Evolutionary conservation across 441 rosid genomes (phyloP), one percentile per base, ranked within the genome.

Genomic region (Viola pubescens): DNA sequence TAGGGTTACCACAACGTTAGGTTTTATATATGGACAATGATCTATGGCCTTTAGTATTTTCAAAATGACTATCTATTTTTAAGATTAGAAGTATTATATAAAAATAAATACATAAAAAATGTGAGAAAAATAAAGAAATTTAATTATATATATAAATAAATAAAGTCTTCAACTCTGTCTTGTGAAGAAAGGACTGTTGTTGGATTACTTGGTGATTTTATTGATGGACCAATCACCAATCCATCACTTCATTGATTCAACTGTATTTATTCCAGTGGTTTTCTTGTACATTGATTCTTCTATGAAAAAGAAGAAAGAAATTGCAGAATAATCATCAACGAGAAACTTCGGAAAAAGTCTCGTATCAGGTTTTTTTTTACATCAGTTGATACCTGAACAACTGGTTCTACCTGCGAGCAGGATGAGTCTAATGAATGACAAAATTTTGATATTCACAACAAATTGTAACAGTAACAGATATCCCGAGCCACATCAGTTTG

Each of bases 241-340:
- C 34, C 4, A 50, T 12, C 42, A 43, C 12, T 49, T 61, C 56
- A 55, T 67, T 61, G 34, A 44, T 43, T 37, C 26, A 50, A 8
- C 11, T 37, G 19, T 41, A 19, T 1, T 4, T 13, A 49, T 19
- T 9, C n/a, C 59, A 62, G 5, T 39, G 13, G 56, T 16, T 52
- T 59, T 61, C 6, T 52, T 57, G 5, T 47, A 50, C 63, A 66
- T 66, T 67, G 56, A 66, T 74, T 45, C 38, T 56, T 45, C 38
- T 56, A 43, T 45, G 19, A 13, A 5, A 62, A 48, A 48, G 48
- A 58, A 53, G n/a, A 40, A 37, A 2, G 56, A 11, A 26, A 53
- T 7, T 11, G 12, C 19, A 1, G 56, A 39, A 53, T 34, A 11
- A 37, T 7, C 9, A 34, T 4, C 9, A 14, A 8, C 5, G 42